Conservation (phyloP, 768 basidiomycete species). For the Suillus luteus region DNA sequence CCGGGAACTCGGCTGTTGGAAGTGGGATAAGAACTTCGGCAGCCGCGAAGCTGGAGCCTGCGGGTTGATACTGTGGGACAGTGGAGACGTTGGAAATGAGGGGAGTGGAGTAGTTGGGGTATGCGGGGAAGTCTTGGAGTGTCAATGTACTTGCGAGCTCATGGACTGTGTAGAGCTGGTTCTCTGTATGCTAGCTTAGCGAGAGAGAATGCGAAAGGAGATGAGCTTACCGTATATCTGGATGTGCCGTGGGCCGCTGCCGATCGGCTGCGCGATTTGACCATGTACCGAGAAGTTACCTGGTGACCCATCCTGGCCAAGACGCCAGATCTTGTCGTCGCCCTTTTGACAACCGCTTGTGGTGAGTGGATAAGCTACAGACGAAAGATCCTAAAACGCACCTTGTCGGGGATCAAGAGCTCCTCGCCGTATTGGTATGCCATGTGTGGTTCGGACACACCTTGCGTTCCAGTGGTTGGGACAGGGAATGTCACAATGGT, state of each 20-base stretch:
- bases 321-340: constrained; percentile 68
- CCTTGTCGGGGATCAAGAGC: constrained; percentile 66
- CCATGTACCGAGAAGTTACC: constrained; percentile 59
- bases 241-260: constrained; percentile 66
- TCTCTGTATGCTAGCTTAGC: constrained; percentile 34
- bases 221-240: constrained; percentile 34
- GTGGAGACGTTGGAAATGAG: constrained; percentile 54
- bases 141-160: constrained; percentile 59
- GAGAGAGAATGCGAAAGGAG: not conserved
- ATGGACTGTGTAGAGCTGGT: constrained; percentile 54
- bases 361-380: not conserved
- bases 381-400: constrained; percentile 29
- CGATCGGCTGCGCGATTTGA: constrained; percentile 56
- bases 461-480: constrained; percentile 28
- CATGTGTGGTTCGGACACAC: constrained; percentile 68
- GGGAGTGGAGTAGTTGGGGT: constrained; percentile 51
- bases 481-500: constrained; percentile 56
- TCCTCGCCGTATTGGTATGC: constrained; percentile 55
- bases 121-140: constrained; percentile 50
- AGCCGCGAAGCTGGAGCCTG: constrained; percentile 46
- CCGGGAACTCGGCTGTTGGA: constrained; percentile 46
- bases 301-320: constrained; percentile 44
- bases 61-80: constrained; percentile 42
- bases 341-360: constrained; percentile 43
- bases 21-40: constrained; percentile 66